Conservation (phyloP, 805 yeast species). For the Tetrapisispora pingtungensis region DNA sequence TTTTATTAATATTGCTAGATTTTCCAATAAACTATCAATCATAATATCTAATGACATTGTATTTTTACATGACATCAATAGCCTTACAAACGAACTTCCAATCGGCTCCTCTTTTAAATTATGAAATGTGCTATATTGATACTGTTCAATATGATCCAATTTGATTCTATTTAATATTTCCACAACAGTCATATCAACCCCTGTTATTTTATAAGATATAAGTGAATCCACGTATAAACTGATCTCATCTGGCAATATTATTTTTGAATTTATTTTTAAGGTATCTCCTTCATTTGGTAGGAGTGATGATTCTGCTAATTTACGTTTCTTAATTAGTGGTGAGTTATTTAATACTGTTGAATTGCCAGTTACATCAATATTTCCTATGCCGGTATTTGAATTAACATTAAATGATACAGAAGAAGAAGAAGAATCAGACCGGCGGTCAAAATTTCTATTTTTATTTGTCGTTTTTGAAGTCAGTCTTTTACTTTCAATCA, state of each 20-base stretch:
- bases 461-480: slow-evolving; percentile 2
- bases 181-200: slow-evolving; percentile 19
- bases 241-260: slow-evolving; percentile 18
- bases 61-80: slow-evolving; percentile 13
- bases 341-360: slow-evolving; percentile 5
- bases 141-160: slow-evolving; percentile 11
- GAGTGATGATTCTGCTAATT: slow-evolving; percentile 2
- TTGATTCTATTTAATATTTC: slow-evolving; percentile 20
- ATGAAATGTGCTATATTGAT: slow-evolving; percentile 9
- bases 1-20: slow-evolving; percentile 21
- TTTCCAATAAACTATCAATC: slow-evolving; percentile 19
- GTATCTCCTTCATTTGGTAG: background rate
- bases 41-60: slow-evolving; percentile 16
- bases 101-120: slow-evolving; percentile 16
- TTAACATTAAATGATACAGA: background rate
- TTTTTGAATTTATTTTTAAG: slow-evolving; percentile 12
- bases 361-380: slow-evolving; percentile 6
- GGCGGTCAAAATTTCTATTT: background rate
- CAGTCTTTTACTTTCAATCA: slow-evolving; percentile 35
- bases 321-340: slow-evolving; percentile 9
- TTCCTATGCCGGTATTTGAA: background rate
- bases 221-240: slow-evolving; percentile 18
- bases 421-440: background rate
- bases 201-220: slow-evolving; percentile 17
- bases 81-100: slow-evolving; percentile 16